These are phyloP conservation scores for Tetracladium marchalianum DNA, from an alignment of 495 filamentous ascomycete genomes.

Conservation along the genomic window DNA sequence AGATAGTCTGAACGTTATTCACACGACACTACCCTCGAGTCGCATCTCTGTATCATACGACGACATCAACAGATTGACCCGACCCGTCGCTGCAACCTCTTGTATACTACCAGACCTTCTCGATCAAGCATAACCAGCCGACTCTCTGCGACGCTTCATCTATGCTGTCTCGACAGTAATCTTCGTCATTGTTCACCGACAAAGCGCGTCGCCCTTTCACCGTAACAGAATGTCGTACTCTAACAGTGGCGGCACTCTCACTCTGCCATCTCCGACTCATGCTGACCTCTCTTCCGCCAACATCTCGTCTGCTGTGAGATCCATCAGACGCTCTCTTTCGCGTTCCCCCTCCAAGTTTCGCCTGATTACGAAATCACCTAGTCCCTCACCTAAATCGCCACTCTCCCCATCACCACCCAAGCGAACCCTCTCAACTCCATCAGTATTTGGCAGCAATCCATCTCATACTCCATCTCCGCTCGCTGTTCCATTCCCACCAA, in stretches of 20 bases:
- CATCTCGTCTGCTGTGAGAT: constrained; percentile 62
- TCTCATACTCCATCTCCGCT: constrained; percentile 33
- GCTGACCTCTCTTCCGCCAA: constrained; percentile 57
- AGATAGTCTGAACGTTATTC: background rate
- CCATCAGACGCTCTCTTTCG: constrained; percentile 74
- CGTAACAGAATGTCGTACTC: constrained; percentile 28
- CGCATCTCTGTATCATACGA: background rate
- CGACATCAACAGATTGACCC: background rate
- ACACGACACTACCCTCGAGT: background rate
- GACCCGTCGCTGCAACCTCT: background rate
- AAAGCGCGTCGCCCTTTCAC: constrained; percentile 1
- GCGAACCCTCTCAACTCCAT: constrained; percentile 32
- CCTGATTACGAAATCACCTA: constrained; percentile 44
- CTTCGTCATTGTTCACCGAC: constrained; percentile 5
- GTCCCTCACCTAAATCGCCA: constrained; percentile 29
- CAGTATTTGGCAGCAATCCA: constrained; percentile 18
- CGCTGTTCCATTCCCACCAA: constrained; percentile 39
- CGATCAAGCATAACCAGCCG: background rate
- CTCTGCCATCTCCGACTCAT: constrained; percentile 74
- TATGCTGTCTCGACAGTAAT: constrained; percentile 14
- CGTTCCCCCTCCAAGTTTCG: constrained; percentile 80
- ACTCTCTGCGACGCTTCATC: background rate
- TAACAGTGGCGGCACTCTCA: constrained; percentile 59
- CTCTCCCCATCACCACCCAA: constrained; percentile 44
- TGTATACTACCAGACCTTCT: background rate